These are phyloP conservation scores for Colletotrichum sojae DNA, from an alignment of 2,329 filamentous ascomycete species.

Conservation along the genomic window DNA sequence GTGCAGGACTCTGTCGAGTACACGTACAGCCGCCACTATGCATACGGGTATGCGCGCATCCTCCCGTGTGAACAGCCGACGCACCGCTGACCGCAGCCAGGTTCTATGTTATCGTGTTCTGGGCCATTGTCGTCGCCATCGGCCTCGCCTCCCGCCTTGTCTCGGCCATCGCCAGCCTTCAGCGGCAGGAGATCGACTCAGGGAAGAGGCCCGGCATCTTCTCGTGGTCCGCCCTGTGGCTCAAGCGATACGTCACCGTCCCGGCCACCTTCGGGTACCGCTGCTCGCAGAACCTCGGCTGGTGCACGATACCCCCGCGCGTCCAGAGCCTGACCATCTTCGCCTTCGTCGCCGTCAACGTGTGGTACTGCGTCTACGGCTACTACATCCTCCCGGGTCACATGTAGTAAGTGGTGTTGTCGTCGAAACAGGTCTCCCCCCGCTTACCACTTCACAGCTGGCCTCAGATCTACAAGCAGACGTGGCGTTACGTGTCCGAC, in stretches of 20 bases:
- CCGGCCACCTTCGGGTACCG: conserved; percentile 61
- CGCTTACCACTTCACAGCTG: conserved; percentile 48
- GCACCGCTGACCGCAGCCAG: conserved; percentile 41
- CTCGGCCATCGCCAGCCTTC: conserved; percentile 25
- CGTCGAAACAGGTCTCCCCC: neutral
- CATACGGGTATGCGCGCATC: conserved; percentile 52
- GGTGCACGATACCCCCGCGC: conserved; percentile 60
- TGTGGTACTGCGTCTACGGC: conserved; percentile 53
- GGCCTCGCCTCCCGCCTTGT: conserved; percentile 52
- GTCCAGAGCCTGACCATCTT: conserved; percentile 58
- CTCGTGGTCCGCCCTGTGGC: conserved; percentile 45
- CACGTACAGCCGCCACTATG: conserved; percentile 51
- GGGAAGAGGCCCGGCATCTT: conserved; percentile 18
- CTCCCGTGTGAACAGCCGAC: neutral
- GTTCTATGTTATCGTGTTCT: conserved; percentile 56
- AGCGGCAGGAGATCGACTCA: conserved; percentile 28
- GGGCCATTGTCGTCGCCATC: conserved; percentile 54
- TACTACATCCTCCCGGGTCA: conserved; percentile 56
- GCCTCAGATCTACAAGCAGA: conserved; percentile 50
- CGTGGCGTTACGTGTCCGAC: conserved; percentile 71
- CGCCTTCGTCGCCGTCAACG: conserved; percentile 55
- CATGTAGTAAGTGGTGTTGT: conserved; percentile 53
- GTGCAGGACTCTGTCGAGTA: conserved; percentile 53
- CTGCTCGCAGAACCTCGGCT: conserved; percentile 60
- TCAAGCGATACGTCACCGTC: conserved; percentile 51